Conservation (phyloP, 306 rosid genomes). For the Cicer cuneatum region DNA sequence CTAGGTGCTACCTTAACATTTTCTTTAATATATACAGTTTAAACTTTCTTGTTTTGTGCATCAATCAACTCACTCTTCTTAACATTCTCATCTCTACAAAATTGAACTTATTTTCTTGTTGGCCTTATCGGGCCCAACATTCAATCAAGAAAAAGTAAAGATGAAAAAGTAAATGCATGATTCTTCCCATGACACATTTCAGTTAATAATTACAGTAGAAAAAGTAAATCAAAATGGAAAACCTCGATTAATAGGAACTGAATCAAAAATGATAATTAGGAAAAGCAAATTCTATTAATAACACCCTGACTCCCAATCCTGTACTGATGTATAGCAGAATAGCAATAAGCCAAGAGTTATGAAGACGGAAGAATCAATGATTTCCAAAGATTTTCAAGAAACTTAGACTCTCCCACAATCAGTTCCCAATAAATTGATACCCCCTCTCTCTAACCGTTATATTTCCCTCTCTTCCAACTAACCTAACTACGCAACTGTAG, state of each 20-base stretch:
- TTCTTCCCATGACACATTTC: neutral
- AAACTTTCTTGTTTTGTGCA: neutral
- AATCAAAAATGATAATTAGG: neutral
- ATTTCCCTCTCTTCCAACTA: neutral
- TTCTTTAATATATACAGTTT: neutral
- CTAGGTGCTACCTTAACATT: neutral
- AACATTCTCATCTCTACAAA: neutral
- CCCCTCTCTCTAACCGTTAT: neutral
- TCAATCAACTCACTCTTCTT: neutral
- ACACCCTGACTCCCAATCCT: neutral
- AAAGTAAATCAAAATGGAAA: conserved; percentile 16
- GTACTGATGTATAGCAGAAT: neutral
- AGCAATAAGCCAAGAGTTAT: neutral
- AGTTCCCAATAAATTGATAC: neutral
- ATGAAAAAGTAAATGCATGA: conserved; percentile 1
- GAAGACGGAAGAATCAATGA: neutral
- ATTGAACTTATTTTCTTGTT: neutral
- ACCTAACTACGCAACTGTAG: neutral
- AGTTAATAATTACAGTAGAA: conserved; percentile 12
- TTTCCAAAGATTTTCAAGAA: neutral
- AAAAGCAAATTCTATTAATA: neutral
- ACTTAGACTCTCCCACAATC: neutral
- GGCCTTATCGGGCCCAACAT: neutral
- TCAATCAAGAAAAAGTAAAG: conserved; percentile 17
- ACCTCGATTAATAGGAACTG: neutral